These are phyloP conservation scores for Acrocalymma vagum DNA, from an alignment of 2,329 filamentous ascomycete genomes.

Conservation along the genomic window DNA sequence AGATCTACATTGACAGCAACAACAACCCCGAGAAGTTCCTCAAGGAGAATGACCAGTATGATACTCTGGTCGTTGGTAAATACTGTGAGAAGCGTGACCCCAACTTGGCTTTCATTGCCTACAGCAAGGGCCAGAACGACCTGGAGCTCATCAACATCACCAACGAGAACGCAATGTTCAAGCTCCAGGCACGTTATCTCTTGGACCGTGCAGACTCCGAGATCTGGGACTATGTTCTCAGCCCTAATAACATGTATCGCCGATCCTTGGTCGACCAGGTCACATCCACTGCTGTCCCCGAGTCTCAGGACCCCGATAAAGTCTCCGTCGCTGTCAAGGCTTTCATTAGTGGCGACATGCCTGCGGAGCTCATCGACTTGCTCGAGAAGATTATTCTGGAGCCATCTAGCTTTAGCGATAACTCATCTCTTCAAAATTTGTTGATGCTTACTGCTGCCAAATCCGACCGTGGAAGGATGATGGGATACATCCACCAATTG, in stretches of 20 bases:
- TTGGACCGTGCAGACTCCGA: slow-evolving; percentile 89
- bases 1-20: slow-evolving; percentile 99
- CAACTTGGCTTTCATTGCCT: slow-evolving; percentile 93
- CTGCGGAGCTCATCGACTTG: slow-evolving; percentile 93
- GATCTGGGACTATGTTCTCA: slow-evolving; percentile 94
- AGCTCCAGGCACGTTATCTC: slow-evolving; percentile 94
- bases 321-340: slow-evolving; percentile 93
- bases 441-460: slow-evolving; percentile 96
- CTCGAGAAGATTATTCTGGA: slow-evolving; percentile 99
- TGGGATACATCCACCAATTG: slow-evolving; percentile 94
- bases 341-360: slow-evolving; percentile 90
- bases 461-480: slow-evolving; percentile 92
- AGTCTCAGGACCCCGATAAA: slow-evolving; percentile 91
- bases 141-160: slow-evolving; percentile 96
- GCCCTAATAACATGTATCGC: slow-evolving; percentile 93
- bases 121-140: slow-evolving; percentile 96
- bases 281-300: slow-evolving; percentile 91
- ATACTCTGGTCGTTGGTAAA: slow-evolving; percentile 90
- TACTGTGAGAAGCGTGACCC: slow-evolving; percentile 99
- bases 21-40: slow-evolving; percentile 98
- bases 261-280: slow-evolving; percentile 96
- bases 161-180: slow-evolving; percentile 99
- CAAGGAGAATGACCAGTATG: slow-evolving; percentile 96
- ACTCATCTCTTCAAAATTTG: slow-evolving; percentile 93
- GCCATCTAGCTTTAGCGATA: slow-evolving; percentile 98